Evolutionary conservation across 2,329 filamentous ascomycete species (phyloP), one percentile per base, ranked within the genome.

Genomic region (Parastagonospora avenae): DNA sequence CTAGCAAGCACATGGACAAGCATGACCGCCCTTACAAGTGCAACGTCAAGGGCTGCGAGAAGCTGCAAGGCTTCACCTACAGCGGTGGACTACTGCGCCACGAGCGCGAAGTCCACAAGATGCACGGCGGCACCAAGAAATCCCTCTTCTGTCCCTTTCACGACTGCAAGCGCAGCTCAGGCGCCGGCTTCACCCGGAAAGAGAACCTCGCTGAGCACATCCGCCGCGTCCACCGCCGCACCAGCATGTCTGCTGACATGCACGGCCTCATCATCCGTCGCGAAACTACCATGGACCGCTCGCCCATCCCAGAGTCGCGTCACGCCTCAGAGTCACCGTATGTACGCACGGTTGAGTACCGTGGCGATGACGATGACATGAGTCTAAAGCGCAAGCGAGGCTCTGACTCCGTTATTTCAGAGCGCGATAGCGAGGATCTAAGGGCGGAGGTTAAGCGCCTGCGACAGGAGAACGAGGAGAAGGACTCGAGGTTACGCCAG

Each of bases 1-100:
- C 43, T 45, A 96, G 91, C 71, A 97, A 97, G 77, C 93, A 97
- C 72, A 97, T 97, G 92, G 93, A 97, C 77, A 96, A 96, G 73
- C 93, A 97, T 72, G 92, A 96, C 63, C 84, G 93, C 10, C 93
- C 93, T 1, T 97, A 97, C 71, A 90, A 92, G 66, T 97, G 93
- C 74, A 81, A 79, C 16, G 86, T 88, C 37, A 82, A 85, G n/a
- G 89, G 89, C 32, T 97, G 93, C 74, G 91, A 93, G 66, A 96
- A 96, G 66, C 83, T 96, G 0, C 90, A 90, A 45, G 93, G 93
- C 1, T 97, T 97, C 74, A 97, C 93, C 1, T 97, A 97, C 71
- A 93, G 90, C 0, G 93, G 93, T 12, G 93, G 93, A 3, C 84
- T 97, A 0, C 77, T 96, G 14, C 84, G 93, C 39, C 93, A 97